These are phyloP conservation scores for Colletotrichum australisinense DNA, from an alignment of 2,329 filamentous ascomycete species.

Conservation along the genomic window DNA sequence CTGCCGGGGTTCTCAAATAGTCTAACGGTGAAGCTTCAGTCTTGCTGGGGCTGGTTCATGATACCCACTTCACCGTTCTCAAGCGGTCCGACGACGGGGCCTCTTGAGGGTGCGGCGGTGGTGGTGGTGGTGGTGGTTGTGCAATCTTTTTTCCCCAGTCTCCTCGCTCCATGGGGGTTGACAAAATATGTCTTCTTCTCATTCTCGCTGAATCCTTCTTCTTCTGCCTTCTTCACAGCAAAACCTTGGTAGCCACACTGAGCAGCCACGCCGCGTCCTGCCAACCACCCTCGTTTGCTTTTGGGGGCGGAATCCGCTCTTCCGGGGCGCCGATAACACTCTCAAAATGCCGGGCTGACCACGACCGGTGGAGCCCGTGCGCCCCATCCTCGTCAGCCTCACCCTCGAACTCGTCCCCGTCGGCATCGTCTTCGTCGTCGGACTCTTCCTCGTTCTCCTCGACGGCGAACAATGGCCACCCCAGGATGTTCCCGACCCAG, in stretches of 20 bases:
- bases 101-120: neutral
- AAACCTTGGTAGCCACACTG: conserved; percentile 71
- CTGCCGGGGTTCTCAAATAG: conserved; percentile 18
- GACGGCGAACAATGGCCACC: conserved; percentile 72
- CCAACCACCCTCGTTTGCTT: conserved; percentile 70
- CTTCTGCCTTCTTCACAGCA: conserved; percentile 55
- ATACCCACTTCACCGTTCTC: conserved; percentile 31
- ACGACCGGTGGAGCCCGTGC: conserved; percentile 45
- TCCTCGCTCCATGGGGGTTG: neutral
- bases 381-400: conserved; percentile 40
- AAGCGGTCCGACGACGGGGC: neutral
- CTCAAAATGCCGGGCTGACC: conserved; percentile 51
- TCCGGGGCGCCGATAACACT: conserved; percentile 54
- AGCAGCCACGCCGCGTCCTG: conserved; percentile 76
- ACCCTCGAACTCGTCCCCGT: conserved; percentile 43
- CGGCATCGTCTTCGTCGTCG: conserved; percentile 53
- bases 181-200: neutral
- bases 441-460: conserved; percentile 68
- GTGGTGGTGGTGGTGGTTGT: neutral
- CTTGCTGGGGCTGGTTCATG: conserved; percentile 12
- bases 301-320: conserved; percentile 59
- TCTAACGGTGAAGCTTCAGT: conserved; percentile 28
- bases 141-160: neutral
- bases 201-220: neutral
- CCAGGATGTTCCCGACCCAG: conserved; percentile 69